Evolutionary conservation across 2,329 filamentous ascomycete species (phyloP), one percentile per base, ranked within the genome.

Genomic region (Purpureocillium lavendulum): DNA sequence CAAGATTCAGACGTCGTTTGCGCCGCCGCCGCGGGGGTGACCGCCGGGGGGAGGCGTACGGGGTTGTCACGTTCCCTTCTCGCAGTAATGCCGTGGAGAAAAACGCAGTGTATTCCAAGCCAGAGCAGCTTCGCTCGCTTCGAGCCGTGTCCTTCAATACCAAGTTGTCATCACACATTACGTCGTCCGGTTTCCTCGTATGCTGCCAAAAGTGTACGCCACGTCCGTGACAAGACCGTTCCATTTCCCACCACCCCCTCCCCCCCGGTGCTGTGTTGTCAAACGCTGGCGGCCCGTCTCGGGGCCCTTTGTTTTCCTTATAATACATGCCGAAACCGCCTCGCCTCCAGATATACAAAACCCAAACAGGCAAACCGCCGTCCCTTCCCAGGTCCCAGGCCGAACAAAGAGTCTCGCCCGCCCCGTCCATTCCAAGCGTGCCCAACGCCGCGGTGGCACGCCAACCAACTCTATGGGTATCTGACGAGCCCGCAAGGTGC

Each of bases 1-100:
- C 15, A 58, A 50, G 40, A 59, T 69, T 14, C 58, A 60, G 49
- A 60, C 56, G 8, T 55, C 55, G 3, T 70, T 70, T 46, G 57
- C 60, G 26, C 60, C 59, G 16, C 64, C 64, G 12, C 64, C 65
- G 0, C 55, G 44, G 34, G 53, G 41, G 24, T 40, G 42, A 30
- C 37, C 4, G 44, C 13, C 14, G 18, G n/a, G n/a, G n/a, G n/a
- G n/a, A n/a, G n/a, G n/a, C n/a, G n/a, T n/a, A n/a, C 21, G 21
- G 21, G 21, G 5, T 26, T 26, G 6, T 10, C 21, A 26, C 21
- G 21, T 26, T 26, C n/a, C n/a, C n/a, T n/a, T n/a, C n/a, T n/a
- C n/a, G n/a, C n/a, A n/a, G n/a, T 26, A 26, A 26, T 26, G 21
- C 6, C 5, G 10, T 26, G 21, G 21, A 10, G 21, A 26, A 26